Base-by-base conservation (phyloP, 331 rosid genomes). In the Rosa hybrid region DNA sequence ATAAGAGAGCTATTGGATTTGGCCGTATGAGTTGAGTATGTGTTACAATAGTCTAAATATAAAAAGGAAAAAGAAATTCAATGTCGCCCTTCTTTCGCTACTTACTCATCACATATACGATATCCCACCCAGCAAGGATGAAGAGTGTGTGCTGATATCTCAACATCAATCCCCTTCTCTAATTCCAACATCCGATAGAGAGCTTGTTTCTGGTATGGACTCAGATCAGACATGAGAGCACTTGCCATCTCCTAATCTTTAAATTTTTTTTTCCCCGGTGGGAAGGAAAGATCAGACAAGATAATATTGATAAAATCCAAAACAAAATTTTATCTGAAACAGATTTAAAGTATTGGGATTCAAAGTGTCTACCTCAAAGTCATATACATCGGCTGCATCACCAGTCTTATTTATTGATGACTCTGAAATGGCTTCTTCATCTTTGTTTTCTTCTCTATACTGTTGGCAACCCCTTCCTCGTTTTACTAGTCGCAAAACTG, bases 71-170 rank as follows among this genome's bases (percentile, higher is more conserved):
- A 59, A 34, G 8, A 4, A 45, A 46, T 12, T 41, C 13, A 11
- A 23, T 10, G 51, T 8, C 10, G 1, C 9, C 34, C 27, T 39
- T 41, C 59, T 14, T 34, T 30, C 54, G 49, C 75, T 76, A 77
- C 96, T 63, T 86, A 94, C 98, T 89, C 86, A 60, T 92, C 91
- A 76, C 90, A 83, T 71, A 90, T 80, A 45, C 79, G 84, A 86
- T 92, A 92, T 64, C 91, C 90, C 46, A 91, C 85, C 98, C 98
- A 94, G 86, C 96, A 94, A 59, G 97, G 98, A 86, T 94, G 97
- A 49, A 92, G 88, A 74, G 89, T 92, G 42, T 80, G 79, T 75
- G 89, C 85, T 30, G 90, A 91, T 68, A 77, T 83, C 71, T 87
- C 92, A 56, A 67, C 86, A 64, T 88, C 86, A 44, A 75, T 79